Conservation (phyloP, 768 basidiomycete species). For the Dendrothele bispora region DNA sequence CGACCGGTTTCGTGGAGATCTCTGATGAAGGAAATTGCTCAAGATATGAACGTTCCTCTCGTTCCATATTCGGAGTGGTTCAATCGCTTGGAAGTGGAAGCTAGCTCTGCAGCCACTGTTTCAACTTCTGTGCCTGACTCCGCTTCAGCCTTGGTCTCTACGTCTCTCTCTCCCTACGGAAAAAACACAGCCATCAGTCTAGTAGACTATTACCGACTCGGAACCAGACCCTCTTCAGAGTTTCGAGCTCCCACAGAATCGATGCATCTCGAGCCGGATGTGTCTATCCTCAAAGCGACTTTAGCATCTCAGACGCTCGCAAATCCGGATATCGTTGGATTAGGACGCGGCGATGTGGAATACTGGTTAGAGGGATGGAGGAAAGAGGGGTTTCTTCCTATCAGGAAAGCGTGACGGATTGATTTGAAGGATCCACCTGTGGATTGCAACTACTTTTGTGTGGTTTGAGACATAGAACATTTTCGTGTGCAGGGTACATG, state of each 20-base stretch:
- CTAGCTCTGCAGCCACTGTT: too few relatives aligned
- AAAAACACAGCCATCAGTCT: not conserved
- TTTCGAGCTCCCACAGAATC: not conserved
- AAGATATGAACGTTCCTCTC: conserved; percentile 22
- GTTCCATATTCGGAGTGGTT: conserved; percentile 32
- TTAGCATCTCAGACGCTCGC: not conserved
- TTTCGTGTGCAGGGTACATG: too few relatives aligned
- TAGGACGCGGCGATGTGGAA: not conserved
- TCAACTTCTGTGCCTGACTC: too few relatives aligned
- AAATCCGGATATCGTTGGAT: not conserved
- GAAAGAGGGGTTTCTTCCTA: not conserved
- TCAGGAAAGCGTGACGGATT: too few relatives aligned
- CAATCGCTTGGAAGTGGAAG: conserved; percentile 21
- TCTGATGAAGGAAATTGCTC: conserved; percentile 14
- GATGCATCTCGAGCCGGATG: not conserved
- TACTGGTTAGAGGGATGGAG: not conserved
- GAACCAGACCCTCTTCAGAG: not conserved
- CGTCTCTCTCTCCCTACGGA: not conserved
- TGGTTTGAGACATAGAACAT: too few relatives aligned
- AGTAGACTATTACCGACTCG: not conserved
- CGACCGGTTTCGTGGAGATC: conserved; percentile 25
- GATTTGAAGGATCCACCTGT: too few relatives aligned
- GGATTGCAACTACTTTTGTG: too few relatives aligned
- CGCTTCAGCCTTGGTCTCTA: not conserved
- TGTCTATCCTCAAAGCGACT: not conserved